phyloP scores from a whole-genome alignment of 176 grass and related monocot genomes.

The Carex kokanica region DNA sequence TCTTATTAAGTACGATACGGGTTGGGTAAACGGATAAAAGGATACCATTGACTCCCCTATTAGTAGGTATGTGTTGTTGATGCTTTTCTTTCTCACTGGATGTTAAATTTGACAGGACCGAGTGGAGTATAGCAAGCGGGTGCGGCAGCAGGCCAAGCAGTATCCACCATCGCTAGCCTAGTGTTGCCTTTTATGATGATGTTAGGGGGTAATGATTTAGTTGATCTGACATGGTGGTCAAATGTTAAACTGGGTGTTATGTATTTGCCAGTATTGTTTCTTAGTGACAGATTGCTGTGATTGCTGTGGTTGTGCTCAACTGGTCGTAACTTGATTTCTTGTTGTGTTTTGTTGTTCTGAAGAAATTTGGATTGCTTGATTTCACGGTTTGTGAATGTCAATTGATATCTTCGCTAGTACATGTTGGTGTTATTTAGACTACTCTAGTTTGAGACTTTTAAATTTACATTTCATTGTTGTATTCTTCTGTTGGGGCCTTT shows the following conservation, averaged over 20 bases:
- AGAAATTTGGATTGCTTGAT: neutral
- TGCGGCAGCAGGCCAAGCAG: constrained; percentile 54
- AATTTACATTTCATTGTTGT: neutral
- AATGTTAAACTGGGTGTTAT: neutral
- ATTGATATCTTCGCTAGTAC: neutral
- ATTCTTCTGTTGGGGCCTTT: neutral
- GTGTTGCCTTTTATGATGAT: neutral
- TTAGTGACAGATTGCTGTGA: neutral
- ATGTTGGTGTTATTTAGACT: neutral
- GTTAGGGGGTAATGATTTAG: neutral
- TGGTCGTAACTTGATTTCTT: constrained; percentile 14
- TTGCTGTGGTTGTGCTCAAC: neutral
- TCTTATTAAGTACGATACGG: no score
- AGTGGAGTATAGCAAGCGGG: constrained; percentile 42
- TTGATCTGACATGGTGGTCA: constrained; percentile 13
- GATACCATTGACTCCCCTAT: no score
- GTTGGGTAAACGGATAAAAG: no score
- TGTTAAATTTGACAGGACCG: constrained; percentile 46
- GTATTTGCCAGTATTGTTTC: neutral
- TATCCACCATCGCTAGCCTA: constrained; percentile 45
- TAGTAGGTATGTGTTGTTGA: neutral
- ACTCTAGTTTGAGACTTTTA: neutral
- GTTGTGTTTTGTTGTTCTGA: neutral
- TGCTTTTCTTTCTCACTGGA: constrained; percentile 7
- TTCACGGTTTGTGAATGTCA: constrained; percentile 13